Conservation (phyloP, 768 basidiomycete genomes). For the Nidula microcarpa region DNA sequence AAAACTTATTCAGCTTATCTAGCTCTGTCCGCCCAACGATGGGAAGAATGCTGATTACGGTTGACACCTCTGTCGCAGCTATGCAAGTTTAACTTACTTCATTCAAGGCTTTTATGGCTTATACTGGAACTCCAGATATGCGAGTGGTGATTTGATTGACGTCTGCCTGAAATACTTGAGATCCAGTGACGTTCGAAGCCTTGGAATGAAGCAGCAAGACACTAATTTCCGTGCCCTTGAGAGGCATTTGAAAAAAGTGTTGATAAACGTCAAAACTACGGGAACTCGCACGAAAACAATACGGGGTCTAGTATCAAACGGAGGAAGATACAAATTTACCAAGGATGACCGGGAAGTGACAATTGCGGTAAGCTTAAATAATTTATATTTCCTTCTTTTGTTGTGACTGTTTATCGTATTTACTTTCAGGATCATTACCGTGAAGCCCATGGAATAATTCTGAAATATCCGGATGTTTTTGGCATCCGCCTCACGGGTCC, state of each 20-base stretch:
- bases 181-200: slow-evolving; percentile 18
- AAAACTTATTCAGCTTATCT: background rate
- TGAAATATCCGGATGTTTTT: slow-evolving; percentile 30
- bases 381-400: background rate
- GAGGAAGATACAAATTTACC: slow-evolving; percentile 34
- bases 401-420: background rate
- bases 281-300: slow-evolving; percentile 28
- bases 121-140: slow-evolving; percentile 17
- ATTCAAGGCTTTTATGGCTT: background rate
- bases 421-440: slow-evolving; percentile 37
- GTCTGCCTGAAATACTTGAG: slow-evolving; percentile 25
- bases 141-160: slow-evolving; percentile 22
- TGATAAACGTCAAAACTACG: slow-evolving; percentile 23
- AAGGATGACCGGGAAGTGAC: slow-evolving; percentile 31
- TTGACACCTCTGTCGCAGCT: slow-evolving; percentile 43
- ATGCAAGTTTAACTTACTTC: slow-evolving; percentile 28
- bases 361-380: slow-evolving; percentile 28
- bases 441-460: slow-evolving; percentile 23
- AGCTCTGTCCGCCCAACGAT: slow-evolving; percentile 46
- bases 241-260: slow-evolving; percentile 32
- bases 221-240: slow-evolving; percentile 26
- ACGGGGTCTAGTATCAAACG: slow-evolving; percentile 27
- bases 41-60: slow-evolving; percentile 35
- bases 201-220: slow-evolving; percentile 17
- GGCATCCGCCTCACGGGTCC: slow-evolving; percentile 29